Percentiles rank a stretch among this genome's conserved stretches.
These are phyloP conservation scores for Eucalyptus guilfoylei DNA, from an alignment of 345 rosid species.

Conservation along the genomic window DNA sequence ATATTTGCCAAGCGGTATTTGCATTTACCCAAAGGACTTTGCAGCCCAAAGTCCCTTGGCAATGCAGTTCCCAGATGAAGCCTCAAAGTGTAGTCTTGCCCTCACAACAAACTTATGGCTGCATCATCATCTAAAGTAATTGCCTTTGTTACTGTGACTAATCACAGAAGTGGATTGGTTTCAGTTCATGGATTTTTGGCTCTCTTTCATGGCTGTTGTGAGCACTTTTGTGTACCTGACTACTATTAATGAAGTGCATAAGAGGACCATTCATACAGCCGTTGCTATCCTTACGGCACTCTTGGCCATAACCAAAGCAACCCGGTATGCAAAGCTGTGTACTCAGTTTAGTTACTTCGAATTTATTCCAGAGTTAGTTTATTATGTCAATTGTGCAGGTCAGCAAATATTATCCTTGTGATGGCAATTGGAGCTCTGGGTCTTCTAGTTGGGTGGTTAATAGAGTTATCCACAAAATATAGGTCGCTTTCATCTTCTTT, in stretches of 20 bases:
- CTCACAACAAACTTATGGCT: not conserved
- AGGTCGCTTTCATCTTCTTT: conserved; percentile 40
- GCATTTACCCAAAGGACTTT: not conserved
- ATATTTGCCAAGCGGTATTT: not conserved
- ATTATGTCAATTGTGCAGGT: conserved; percentile 23
- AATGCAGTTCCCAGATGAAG: not conserved
- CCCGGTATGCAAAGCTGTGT: conserved; percentile 41
- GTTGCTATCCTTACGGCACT: conserved; percentile 88
- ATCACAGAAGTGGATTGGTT: not conserved
- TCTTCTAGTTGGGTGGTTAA: conserved; percentile 65
- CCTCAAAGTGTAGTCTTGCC: not conserved
- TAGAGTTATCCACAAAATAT: conserved; percentile 56
- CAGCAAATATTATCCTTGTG: conserved; percentile 75
- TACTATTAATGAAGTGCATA: conserved; percentile 54
- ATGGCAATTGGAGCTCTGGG: conserved; percentile 69
- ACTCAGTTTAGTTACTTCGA: not conserved
- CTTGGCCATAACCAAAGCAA: conserved; percentile 87
- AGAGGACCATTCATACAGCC: conserved; percentile 71
- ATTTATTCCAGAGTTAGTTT: not conserved
- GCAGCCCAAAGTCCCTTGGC: not conserved
- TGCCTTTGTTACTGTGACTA: not conserved
- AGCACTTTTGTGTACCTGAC: conserved; percentile 80
- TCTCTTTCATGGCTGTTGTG: conserved; percentile 95
- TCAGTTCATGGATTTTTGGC: conserved; percentile 99
- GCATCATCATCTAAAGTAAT: not conserved